A percentile compares a stretch with the other conserved stretches of the same genome.
Evolutionary conservation across 2,329 filamentous ascomycete species (phyloP).

Genomic region (Thelonectria rubi): DNA sequence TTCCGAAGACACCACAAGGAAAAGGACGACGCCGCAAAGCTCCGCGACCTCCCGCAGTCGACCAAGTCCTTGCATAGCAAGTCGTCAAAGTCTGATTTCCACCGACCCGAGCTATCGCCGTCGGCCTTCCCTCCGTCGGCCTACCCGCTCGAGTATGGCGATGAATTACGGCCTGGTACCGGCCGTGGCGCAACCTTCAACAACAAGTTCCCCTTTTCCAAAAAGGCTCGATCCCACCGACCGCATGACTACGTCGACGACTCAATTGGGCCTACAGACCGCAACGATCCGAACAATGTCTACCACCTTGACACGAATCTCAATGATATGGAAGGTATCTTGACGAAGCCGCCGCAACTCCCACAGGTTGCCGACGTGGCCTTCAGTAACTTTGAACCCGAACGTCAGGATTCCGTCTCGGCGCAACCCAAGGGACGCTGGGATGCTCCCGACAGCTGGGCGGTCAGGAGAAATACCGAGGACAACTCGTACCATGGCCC

Average conservation of each 20-base stretch:
- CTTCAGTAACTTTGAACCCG: constrained; percentile 57
- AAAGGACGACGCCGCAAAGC: constrained; percentile 52
- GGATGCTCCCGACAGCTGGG: constrained; percentile 98
- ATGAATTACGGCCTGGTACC: constrained; percentile 42
- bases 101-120: constrained; percentile 51
- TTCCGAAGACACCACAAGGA: constrained; percentile 65
- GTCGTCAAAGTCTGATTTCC: constrained; percentile 58
- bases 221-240: constrained; percentile 60
- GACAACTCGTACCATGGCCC: constrained; percentile 65
- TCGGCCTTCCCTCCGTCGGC: constrained; percentile 49
- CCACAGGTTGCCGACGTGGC: constrained; percentile 71
- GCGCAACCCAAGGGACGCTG: constrained; percentile 68
- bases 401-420: constrained; percentile 50
- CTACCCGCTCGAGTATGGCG: constrained; percentile 41
- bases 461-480: constrained; percentile 78
- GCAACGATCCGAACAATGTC: constrained; percentile 66
- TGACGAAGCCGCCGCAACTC: constrained; percentile 74
- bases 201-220: constrained; percentile 70
- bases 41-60: constrained; percentile 61
- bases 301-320: constrained; percentile 89
- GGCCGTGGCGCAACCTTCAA: constrained; percentile 64
- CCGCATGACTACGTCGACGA: constrained; percentile 64
- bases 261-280: constrained; percentile 68
- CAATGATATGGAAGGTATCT: constrained; percentile 89
- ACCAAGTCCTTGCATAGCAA: constrained; percentile 62